These are phyloP conservation scores for Phytophthora meadii DNA, from an alignment of 352 stramenopile genomes.

Conservation along the genomic window DNA sequence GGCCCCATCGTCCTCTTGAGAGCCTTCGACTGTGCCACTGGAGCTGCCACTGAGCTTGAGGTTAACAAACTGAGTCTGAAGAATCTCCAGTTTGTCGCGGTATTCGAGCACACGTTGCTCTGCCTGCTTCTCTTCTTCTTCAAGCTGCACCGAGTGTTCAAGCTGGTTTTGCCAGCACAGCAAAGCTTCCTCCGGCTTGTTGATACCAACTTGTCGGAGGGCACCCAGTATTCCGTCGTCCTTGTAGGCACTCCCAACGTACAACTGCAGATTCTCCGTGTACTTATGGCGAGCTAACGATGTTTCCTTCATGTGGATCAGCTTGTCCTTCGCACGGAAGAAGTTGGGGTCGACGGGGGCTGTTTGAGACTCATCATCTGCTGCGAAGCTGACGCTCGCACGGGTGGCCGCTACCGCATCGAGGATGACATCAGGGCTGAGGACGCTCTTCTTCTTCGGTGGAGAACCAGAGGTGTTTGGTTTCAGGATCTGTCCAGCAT, in stretches of 20 bases:
- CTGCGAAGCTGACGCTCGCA: constrained; percentile 4
- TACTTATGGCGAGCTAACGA: constrained; percentile 63
- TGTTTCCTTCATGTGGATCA: constrained; percentile 81
- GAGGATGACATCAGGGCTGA: not conserved
- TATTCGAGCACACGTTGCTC: constrained; percentile 70
- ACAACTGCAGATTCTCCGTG: constrained; percentile 65
- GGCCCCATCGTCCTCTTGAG: constrained; percentile 9
- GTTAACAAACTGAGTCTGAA: constrained; percentile 73
- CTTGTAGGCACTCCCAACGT: constrained; percentile 75
- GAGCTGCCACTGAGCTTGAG: constrained; percentile 71
- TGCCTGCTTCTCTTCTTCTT: constrained; percentile 62
- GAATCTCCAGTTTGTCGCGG: constrained; percentile 58
- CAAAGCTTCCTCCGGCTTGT: constrained; percentile 75
- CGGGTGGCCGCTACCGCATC: not conserved
- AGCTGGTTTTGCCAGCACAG: constrained; percentile 85
- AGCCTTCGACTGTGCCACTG: constrained; percentile 33
- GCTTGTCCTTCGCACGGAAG: constrained; percentile 69
- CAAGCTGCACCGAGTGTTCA: constrained; percentile 72
- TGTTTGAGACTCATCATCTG: constrained; percentile 15
- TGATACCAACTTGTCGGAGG: constrained; percentile 80
- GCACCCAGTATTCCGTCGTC: constrained; percentile 77
- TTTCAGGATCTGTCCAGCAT: constrained; percentile 6
- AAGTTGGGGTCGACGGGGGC: constrained; percentile 53
- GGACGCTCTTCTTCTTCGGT: constrained; percentile 19
- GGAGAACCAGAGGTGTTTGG: not conserved